Evolutionary conservation across 768 basidiomycete species (phyloP).

Genomic region (Zangia roseola): DNA sequence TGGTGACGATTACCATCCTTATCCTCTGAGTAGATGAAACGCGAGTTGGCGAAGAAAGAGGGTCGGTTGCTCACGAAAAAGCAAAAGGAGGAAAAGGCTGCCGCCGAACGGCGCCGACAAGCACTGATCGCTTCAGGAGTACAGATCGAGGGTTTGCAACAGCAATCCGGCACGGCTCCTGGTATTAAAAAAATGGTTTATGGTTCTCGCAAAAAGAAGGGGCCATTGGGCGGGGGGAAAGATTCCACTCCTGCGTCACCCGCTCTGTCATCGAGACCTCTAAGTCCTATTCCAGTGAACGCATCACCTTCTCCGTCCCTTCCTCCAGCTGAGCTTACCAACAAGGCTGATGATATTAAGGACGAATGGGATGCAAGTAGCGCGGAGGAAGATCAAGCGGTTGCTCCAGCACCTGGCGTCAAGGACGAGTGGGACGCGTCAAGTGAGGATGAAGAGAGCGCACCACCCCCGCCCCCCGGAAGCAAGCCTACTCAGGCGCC

Average conservation of each 20-base stretch:
- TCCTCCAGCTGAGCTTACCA: conserved; percentile 29
- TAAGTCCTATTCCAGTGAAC: conserved; percentile 34
- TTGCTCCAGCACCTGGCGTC: conserved; percentile 33
- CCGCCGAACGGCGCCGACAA: conserved; percentile 86
- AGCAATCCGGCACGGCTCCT: conserved; percentile 42
- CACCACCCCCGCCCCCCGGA: conserved; percentile 14
- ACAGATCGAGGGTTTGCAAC: conserved; percentile 85
- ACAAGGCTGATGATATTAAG: conserved; percentile 34
- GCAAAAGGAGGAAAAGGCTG: conserved; percentile 90
- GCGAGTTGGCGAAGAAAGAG: conserved; percentile 89
- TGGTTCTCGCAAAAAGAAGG: conserved; percentile 81
- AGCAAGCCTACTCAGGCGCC: conserved; percentile 16
- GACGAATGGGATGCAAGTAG: conserved; percentile 56
- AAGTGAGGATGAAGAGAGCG: conserved; percentile 50
- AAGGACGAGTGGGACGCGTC: conserved; percentile 72
- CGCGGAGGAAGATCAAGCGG: conserved; percentile 37
- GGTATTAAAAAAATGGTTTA: conserved; percentile 74
- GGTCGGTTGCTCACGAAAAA: conserved; percentile 95
- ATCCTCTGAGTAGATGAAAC: conserved; percentile 63
- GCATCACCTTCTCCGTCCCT: conserved; percentile 24
- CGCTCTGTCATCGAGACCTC: conserved; percentile 52
- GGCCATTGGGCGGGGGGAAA: conserved; percentile 45
- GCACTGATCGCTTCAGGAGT: conserved; percentile 89
- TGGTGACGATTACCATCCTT: not conserved
- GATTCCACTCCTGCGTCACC: conserved; percentile 41